Evolutionary conservation across 2,329 filamentous ascomycete genomes (phyloP).

Genomic region (Sporothrix phasma): DNA sequence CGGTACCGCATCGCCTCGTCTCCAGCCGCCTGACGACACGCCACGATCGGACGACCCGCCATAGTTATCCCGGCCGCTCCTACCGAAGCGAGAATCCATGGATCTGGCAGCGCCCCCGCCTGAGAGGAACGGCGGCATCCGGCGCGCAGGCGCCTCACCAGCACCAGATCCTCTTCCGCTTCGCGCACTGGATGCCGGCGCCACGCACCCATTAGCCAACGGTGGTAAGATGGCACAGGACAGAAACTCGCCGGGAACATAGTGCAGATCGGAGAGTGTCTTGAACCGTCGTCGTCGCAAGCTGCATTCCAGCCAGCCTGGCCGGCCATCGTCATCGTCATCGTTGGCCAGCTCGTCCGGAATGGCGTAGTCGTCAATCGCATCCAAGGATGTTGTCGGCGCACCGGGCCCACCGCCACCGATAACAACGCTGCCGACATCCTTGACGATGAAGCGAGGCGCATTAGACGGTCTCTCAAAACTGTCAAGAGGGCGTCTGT

Average conservation of each 20-base stretch:
- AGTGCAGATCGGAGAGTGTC: slow-evolving; percentile 65
- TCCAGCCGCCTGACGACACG: slow-evolving; percentile 52
- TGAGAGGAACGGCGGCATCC: background rate
- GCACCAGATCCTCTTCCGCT: slow-evolving; percentile 33
- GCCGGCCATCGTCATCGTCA: slow-evolving; percentile 2
- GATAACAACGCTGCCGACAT: slow-evolving; percentile 74
- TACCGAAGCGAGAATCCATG: background rate
- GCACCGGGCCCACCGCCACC: slow-evolving; percentile 44
- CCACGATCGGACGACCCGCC: background rate
- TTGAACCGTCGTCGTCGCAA: slow-evolving; percentile 46
- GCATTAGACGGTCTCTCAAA: slow-evolving; percentile 13
- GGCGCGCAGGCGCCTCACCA: slow-evolving; percentile 26
- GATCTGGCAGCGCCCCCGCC: slow-evolving; percentile 22
- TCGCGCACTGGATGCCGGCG: slow-evolving; percentile 46
- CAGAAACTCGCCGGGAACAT: slow-evolving; percentile 83
- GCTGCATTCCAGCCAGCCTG: too few relatives aligned
- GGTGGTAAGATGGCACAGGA: slow-evolving; percentile 74
- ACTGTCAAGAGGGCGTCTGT: slow-evolving; percentile 11
- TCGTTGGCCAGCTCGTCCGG: slow-evolving; percentile 21
- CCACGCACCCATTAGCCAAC: slow-evolving; percentile 55
- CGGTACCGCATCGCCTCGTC: slow-evolving; percentile 53
- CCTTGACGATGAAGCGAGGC: slow-evolving; percentile 62
- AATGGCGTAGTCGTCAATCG: slow-evolving; percentile 28
- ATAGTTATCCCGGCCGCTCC: background rate
- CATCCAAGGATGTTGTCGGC: slow-evolving; percentile 21